Conservation (phyloP, 169 alveolate genomes). For the Plasmodium ovale region DNA sequence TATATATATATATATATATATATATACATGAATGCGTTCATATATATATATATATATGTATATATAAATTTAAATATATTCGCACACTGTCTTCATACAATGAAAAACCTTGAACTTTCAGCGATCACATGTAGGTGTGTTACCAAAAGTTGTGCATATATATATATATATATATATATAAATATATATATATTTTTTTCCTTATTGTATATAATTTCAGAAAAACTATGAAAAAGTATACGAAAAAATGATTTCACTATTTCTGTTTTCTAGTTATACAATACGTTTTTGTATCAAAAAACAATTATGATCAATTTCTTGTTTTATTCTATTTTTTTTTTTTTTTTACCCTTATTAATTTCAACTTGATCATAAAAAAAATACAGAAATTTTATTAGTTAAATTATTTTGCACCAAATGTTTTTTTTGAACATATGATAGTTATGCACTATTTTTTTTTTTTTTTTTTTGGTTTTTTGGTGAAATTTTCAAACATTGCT, state of each 20-base stretch:
- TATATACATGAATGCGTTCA: neutral
- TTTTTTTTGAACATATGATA: conserved; percentile 5
- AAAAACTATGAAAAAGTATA: conserved; percentile 8
- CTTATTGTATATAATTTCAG: neutral
- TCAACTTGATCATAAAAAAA: conserved; percentile 16
- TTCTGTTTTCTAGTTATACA: neutral
- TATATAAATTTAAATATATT: conserved; percentile 15
- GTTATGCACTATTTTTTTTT: neutral
- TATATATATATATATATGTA: neutral
- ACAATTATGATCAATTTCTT: conserved; percentile 21
- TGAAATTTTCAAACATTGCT: conserved; percentile 5
- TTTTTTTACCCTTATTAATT: too few relatives aligned
- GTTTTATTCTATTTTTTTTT: conserved; percentile 4
- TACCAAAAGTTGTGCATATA: neutral
- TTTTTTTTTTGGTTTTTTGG: conserved; percentile 23
- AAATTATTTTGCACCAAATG: conserved; percentile 62
- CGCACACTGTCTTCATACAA: conserved; percentile 75
- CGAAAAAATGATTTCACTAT: neutral
- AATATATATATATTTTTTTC: neutral
- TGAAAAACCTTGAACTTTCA: neutral
- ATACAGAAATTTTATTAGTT: neutral
- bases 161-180: conserved; percentile 14
- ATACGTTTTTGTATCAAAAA: neutral
- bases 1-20: conserved; percentile 8
- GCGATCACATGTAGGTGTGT: conserved; percentile 19